Base-by-base conservation (phyloP, 352 stramenopile genomes). In the Pilasporangium apinafurcum region DNA sequence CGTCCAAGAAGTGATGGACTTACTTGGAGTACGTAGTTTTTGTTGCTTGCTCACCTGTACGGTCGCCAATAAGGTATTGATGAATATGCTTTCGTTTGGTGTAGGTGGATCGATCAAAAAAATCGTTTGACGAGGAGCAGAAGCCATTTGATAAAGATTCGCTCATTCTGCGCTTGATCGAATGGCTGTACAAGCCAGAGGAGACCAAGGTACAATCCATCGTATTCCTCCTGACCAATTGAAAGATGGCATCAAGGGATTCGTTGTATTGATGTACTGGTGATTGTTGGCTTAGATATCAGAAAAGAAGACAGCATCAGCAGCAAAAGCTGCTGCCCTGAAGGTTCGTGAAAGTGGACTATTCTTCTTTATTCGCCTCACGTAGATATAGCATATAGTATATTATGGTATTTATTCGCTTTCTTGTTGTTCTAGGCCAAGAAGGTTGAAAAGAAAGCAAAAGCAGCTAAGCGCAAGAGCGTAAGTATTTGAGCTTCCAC, bases 61-160 rank as follows among this genome's bases (percentile, higher is more conserved):
- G 10, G n/a, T 20, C 17, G 6, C 1, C 6, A 8, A 5, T 8
- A 7, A 26, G 38, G 17, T 17, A 37, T 3, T 33, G 12, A 17
- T 39, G n/a, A 16, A 24, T 44, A 8, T 16, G 17, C 4, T 43
- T 0, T 31, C 13, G 4, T 37, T 10, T 16, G n/a, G 41, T 41
- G 4, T 26, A 91, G 78, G 69, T 91, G n/a, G 74, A 92, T 42
- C 74, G 80, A 16, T 92, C 80, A 4, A 87, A 86, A 49, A 92
- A 92, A 47, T 91, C 79, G 29, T 91, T 91, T 51, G 70, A 84
- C 18, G 79, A 86, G 8, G 57, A 68, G 44, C 54, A 59, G 8
- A 79, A 81, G 38, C 30, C 44, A 8, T 59, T 68, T 26, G 66
- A 73, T 50, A 92, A 92, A 53, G 75, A 92, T 43, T 44, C 52